phyloP scores from a whole-genome alignment of 495 filamentous ascomycete species.

The Penicillium silybi region DNA sequence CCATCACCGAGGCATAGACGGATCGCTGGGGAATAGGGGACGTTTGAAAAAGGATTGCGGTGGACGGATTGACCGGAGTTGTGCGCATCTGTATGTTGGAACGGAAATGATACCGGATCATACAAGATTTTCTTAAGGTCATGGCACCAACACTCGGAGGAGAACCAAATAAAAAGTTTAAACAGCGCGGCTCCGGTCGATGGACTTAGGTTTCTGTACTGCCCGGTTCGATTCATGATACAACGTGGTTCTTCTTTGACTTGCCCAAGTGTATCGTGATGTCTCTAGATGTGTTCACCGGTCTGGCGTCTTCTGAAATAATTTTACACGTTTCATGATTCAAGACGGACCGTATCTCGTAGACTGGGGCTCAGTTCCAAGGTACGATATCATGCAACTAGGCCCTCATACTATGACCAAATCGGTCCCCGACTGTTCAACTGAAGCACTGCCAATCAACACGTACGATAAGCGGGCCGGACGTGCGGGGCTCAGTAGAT shows the following conservation, averaged over 20 bases:
- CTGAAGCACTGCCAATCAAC: not conserved
- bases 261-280: not conserved
- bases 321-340: conserved; percentile 6
- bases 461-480: not conserved
- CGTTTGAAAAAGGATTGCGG: conserved; percentile 26
- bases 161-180: conserved; percentile 37
- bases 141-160: conserved; percentile 27
- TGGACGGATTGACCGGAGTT: conserved; percentile 30
- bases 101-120: conserved; percentile 41
- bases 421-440: not conserved
- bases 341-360: not conserved
- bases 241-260: conserved; percentile 27
- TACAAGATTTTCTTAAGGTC: conserved; percentile 37
- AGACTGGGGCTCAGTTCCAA: not conserved
- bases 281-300: not conserved
- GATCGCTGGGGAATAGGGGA: conserved; percentile 26
- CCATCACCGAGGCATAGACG: conserved; percentile 75
- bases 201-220: conserved; percentile 27
- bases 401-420: not conserved
- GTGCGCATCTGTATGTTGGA: conserved; percentile 32
- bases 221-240: conserved; percentile 29
- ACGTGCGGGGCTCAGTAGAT: not conserved
- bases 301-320: conserved; percentile 6
- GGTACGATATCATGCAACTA: too few species aligned
- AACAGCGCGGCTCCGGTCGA: conserved; percentile 27